phyloP scores from a whole-genome alignment of 2,329 filamentous ascomycete genomes.

The Rhinocladiella similis region DNA sequence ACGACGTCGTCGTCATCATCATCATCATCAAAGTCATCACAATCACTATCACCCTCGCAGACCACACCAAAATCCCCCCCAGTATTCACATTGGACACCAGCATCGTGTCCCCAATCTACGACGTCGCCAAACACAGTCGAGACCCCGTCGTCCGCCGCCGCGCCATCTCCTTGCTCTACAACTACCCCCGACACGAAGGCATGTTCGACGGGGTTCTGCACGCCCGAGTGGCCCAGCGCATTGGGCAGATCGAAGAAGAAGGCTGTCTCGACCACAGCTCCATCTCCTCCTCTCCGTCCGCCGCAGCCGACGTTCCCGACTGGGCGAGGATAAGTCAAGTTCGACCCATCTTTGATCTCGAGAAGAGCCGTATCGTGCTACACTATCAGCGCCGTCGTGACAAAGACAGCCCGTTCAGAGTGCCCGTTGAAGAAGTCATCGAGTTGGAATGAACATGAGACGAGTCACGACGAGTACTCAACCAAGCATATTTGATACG shows the following conservation, averaged over 20 bases:
- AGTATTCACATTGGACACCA: slow-evolving; percentile 29
- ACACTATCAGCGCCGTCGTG: background rate
- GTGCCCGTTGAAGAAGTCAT: background rate
- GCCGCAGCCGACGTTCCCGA: slow-evolving; percentile 7
- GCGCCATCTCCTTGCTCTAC: slow-evolving; percentile 25
- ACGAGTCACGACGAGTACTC: no score
- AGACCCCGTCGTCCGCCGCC: slow-evolving; percentile 29
- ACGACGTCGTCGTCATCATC: no score
- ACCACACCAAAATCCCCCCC: no score
- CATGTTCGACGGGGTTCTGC: slow-evolving; percentile 27
- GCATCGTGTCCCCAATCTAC: slow-evolving; percentile 27
- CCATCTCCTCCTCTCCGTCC: background rate
- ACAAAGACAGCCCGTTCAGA: background rate
- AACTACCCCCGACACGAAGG: slow-evolving; percentile 29
- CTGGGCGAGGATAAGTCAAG: slow-evolving; percentile 3
- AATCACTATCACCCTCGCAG: slow-evolving; percentile 1
- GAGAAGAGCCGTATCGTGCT: background rate
- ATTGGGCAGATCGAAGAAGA: slow-evolving; percentile 30
- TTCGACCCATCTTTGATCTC: slow-evolving; percentile 1
- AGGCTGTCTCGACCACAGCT: background rate
- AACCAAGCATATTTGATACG: no score
- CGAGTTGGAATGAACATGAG: background rate
- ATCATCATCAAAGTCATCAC: no score
- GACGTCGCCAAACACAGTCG: slow-evolving; percentile 29
- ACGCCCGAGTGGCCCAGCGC: slow-evolving; percentile 27